Evolutionary conservation across 2,329 filamentous ascomycete species (phyloP), one percentile per base, ranked within the genome.

Genomic region (Emergomyces orientalis): DNA sequence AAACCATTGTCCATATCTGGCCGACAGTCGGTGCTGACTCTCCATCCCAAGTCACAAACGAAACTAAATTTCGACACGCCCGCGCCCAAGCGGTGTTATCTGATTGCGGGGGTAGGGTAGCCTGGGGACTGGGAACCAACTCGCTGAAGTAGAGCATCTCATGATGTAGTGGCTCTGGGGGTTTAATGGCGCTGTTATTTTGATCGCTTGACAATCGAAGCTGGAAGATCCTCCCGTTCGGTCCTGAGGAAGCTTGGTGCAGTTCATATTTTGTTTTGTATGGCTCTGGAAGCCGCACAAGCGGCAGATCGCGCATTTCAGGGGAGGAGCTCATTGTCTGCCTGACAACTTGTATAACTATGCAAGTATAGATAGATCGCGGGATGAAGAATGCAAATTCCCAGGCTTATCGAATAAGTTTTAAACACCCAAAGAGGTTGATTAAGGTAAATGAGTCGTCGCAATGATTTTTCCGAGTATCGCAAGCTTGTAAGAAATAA

Each of bases 81-180:
- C 73, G 71, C 2, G 74, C 76, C 75, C 75, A 78, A 6, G 72
- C 65, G 17, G 72, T 75, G 64, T 78, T 78, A 61, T 78, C 73
- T 45, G 67, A 69, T 0, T 68, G 61, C 1, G 67, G 66, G 1
- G 70, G 67, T 14, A 65, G 65, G 32, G 66, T 65, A 9, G 67
- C 62, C 25, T 66, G 62, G 30, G 69, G 63, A 27, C 68, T 67
- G 5, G 63, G 63, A 1, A 65, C 57, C 14, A 75, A 64, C 30
- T 73, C 70, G 37, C 69, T 72, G 65, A 73, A 75, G 8, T 65
- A 67, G 11, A 75, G 65, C 3, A 67, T 65, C 9, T 69, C 65
- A 54, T 70, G 64, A 59, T 75, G 72, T 49, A 75, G 67, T 32
- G 67, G 67, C 49, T 72, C 62, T 17, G 69, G 64, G 32, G 67